phyloP scores from a whole-genome alignment of 176 grass and related monocot genomes.

The Rhynchospora tenuis region DNA sequence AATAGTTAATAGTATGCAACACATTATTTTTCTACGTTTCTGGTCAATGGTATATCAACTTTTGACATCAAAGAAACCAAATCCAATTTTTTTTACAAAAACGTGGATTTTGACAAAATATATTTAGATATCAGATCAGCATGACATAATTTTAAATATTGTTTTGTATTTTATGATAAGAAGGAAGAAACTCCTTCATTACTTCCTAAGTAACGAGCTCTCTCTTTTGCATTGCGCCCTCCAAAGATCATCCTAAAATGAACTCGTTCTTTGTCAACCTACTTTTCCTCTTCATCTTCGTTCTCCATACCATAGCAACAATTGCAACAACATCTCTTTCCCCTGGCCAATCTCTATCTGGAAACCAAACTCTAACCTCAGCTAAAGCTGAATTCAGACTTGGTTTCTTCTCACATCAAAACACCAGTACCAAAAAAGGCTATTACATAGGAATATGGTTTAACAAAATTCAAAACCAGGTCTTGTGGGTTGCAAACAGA shows the following conservation, averaged over 20 bases:
- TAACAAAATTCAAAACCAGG: constrained; percentile 25
- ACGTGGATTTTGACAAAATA: too few species aligned
- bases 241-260: background rate
- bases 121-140: too few species aligned
- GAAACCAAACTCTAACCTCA: constrained; percentile 51
- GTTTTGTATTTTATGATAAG: too few species aligned
- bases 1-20: too few species aligned
- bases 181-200: too few species aligned
- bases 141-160: too few species aligned
- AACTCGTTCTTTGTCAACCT: background rate
- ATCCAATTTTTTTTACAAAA: too few species aligned
- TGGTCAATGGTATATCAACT: too few species aligned
- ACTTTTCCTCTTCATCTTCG: background rate
- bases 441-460: constrained; percentile 58
- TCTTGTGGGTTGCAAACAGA: constrained; percentile 48
- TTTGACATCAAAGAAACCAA: too few species aligned
- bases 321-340: background rate
- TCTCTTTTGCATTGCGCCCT: background rate
- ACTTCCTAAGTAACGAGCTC: background rate
- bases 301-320: background rate
- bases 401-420: constrained; percentile 50
- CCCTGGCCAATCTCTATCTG: constrained; percentile 13
- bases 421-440: background rate
- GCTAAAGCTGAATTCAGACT: constrained; percentile 35
- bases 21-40: too few species aligned